A percentile compares a stretch with the other conserved stretches of the same genome.
Conservation (phyloP, 768 basidiomycete genomes). For the Lyophyllum semitale region DNA sequence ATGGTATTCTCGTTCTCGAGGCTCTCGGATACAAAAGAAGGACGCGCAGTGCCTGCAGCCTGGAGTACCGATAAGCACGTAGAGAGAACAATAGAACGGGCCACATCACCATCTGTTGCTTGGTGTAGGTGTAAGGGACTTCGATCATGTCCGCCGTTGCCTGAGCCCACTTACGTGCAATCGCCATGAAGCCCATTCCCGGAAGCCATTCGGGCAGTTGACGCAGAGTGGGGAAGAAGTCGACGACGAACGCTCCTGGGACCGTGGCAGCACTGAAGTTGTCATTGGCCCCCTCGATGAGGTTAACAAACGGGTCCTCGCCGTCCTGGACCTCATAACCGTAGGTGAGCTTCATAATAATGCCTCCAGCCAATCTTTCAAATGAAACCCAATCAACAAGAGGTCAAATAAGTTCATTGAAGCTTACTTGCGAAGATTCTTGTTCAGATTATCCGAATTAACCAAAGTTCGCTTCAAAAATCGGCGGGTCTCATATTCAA, state of each 20-base stretch:
- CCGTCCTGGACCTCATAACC: constrained; percentile 57
- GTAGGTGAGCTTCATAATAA: constrained; percentile 56
- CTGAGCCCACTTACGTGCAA: constrained; percentile 41
- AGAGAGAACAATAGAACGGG: neutral
- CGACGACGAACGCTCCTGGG: constrained; percentile 49
- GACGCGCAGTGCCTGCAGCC: constrained; percentile 41
- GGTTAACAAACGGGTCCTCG: constrained; percentile 49
- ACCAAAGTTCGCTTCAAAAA: constrained; percentile 39
- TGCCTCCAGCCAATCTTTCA: constrained; percentile 48
- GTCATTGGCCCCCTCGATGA: constrained; percentile 52
- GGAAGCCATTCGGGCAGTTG: constrained; percentile 59
- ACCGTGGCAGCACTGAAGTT: constrained; percentile 52
- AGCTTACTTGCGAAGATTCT: constrained; percentile 44
- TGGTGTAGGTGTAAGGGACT: constrained; percentile 44
- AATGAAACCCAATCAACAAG: neutral
- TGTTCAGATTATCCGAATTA: constrained; percentile 30
- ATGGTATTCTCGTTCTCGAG: constrained; percentile 37
- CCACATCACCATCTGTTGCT: constrained; percentile 45
- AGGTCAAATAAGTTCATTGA: neutral
- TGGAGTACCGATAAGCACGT: constrained; percentile 12
- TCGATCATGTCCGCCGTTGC: constrained; percentile 41
- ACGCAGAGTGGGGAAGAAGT: constrained; percentile 42
- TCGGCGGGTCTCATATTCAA: constrained; percentile 34
- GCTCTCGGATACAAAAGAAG: constrained; percentile 45
- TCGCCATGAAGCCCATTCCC: constrained; percentile 52